Conservation (phyloP, 441 rosid species). For the Syzygium malaccense region DNA sequence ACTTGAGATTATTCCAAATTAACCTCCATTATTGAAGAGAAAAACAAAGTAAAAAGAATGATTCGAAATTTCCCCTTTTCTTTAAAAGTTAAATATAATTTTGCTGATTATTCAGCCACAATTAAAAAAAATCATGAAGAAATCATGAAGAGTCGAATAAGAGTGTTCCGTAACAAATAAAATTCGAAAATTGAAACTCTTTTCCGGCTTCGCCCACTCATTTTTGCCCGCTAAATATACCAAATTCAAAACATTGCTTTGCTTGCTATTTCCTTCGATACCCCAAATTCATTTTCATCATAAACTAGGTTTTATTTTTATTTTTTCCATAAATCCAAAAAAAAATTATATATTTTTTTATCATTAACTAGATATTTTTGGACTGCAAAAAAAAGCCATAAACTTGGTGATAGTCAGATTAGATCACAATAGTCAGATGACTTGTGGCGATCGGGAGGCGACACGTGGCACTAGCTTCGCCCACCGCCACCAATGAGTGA, state of each 20-base stretch:
- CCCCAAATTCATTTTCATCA: neutral
- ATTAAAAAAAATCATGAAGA: too few species aligned
- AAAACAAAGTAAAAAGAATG: neutral
- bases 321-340: neutral
- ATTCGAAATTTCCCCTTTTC: neutral
- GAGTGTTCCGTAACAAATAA: neutral
- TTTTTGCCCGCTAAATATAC: neutral
- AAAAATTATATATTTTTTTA: neutral
- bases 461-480: neutral
- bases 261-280: neutral
- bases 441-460: neutral
- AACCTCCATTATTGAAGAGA: neutral
- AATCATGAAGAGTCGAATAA: too few species aligned
- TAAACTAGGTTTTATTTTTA: neutral
- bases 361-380: neutral
- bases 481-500: neutral
- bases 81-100: neutral
- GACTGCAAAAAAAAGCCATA: neutral
- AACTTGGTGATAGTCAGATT: neutral
- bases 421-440: neutral
- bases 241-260: neutral
- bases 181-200: fast-evolving
- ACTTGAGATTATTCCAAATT: neutral
- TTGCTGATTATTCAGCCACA: neutral
- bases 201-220: neutral